A percentile compares a stretch with the other conserved stretches of the same genome.
Conservation (phyloP, 2,329 filamentous ascomycete genomes). For the Teratosphaeria zuluensis region DNA sequence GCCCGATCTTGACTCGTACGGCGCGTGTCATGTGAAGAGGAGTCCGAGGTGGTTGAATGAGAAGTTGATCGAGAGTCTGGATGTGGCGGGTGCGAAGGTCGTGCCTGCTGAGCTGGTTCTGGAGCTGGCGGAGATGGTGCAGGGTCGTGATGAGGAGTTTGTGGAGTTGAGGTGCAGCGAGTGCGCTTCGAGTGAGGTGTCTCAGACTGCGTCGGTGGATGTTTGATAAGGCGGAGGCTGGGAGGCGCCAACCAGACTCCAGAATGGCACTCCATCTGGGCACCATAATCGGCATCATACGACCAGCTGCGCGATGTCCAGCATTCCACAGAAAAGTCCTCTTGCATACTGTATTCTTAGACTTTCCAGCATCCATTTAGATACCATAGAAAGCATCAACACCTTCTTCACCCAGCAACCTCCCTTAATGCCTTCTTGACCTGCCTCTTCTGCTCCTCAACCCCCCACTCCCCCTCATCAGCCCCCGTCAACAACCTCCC, state of each 20-base stretch:
- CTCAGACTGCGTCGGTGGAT: not conserved
- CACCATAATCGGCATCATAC: not conserved
- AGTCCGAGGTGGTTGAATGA: slow-evolving; percentile 8
- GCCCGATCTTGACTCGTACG: not conserved
- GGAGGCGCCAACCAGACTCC: not conserved
- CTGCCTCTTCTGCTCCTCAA: slow-evolving; percentile 60
- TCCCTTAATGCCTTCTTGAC: slow-evolving; percentile 58
- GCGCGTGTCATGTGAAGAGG: slow-evolving; percentile 1
- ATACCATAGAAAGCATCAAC: not conserved
- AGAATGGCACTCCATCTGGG: not conserved
- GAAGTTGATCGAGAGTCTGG: slow-evolving; percentile 1
- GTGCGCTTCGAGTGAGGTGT: not conserved
- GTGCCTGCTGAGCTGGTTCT: not conserved
- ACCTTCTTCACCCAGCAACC: slow-evolving; percentile 19
- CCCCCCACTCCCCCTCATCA: slow-evolving; percentile 56
- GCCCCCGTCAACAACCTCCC: slow-evolving; percentile 68
- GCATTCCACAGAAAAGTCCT: too few relatives aligned
- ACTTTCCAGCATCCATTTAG: not conserved
- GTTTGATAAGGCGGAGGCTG: not conserved
- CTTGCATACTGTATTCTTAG: not conserved
- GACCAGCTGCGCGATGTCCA: not conserved
- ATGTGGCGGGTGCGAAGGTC: not conserved
- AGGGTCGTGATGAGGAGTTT: slow-evolving; percentile 1
- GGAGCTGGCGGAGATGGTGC: slow-evolving; percentile 4
- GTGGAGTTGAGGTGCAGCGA: slow-evolving; percentile 1